phyloP scores from a whole-genome alignment of 73 alveolate species.

The Uronychia setigera region DNA sequence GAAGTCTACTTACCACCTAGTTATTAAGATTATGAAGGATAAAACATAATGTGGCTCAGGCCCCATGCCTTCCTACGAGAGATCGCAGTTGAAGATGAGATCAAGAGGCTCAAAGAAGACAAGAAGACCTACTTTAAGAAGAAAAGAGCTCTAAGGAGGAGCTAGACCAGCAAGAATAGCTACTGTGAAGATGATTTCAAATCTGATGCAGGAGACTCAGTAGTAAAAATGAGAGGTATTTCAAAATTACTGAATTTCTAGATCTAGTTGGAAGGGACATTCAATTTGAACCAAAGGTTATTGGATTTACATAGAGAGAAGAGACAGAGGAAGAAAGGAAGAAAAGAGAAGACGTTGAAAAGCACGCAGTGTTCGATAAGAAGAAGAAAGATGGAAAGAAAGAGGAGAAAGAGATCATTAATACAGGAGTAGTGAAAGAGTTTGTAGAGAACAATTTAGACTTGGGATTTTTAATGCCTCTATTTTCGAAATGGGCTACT shows the following conservation, averaged over 20 bases:
- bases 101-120: slow-evolving; percentile 34
- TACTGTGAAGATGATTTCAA: neutral
- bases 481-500: slow-evolving; percentile 96
- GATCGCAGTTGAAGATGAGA: slow-evolving; percentile 54
- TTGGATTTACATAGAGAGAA: slow-evolving; percentile 75
- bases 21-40: slow-evolving; percentile 59
- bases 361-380: slow-evolving; percentile 68
- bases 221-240: slow-evolving; percentile 34
- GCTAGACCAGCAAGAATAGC: slow-evolving; percentile 15
- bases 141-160: slow-evolving; percentile 36
- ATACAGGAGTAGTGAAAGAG: slow-evolving; percentile 56
- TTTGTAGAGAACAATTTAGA: slow-evolving; percentile 72
- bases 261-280: slow-evolving; percentile 39
- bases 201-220: slow-evolving; percentile 36
- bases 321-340: slow-evolving; percentile 88
- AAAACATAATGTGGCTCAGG: slow-evolving; percentile 61
- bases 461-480: slow-evolving; percentile 79
- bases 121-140: slow-evolving; percentile 33
- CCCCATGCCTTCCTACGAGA: slow-evolving; percentile 59
- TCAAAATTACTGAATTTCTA: slow-evolving; percentile 28
- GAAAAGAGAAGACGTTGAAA: slow-evolving; percentile 83
- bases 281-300: slow-evolving; percentile 33
- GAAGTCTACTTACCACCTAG: slow-evolving; percentile 68
- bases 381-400: slow-evolving; percentile 59
- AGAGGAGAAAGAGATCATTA: slow-evolving; percentile 66